Evolutionary conservation across 1,139 yeast genomes (phyloP), one percentile per base, ranked within the genome.

Genomic region (Diutina siamensis): DNA sequence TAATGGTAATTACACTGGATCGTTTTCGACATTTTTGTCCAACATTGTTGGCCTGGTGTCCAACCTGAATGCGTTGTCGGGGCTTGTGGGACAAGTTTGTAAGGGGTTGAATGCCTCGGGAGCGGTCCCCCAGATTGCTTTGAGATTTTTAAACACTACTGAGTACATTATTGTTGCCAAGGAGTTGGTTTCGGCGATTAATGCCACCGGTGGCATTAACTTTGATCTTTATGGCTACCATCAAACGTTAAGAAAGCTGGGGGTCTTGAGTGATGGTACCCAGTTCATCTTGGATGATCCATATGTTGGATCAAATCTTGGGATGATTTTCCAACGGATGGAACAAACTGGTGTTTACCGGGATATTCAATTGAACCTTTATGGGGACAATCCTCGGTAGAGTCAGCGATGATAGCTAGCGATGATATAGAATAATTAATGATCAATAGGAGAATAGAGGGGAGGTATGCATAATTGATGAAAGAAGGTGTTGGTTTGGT

Each of bases 61-160:
- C 13, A 52, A 53, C 21, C 63, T 69, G 3, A 50, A 57, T 7
- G 46, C 65, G 4, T 57, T 64, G 25, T 48, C 56, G 15, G 51
- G 55, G 4, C 56, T 67, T 17, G 38, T 65, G 18, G 52, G 51
- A 13, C 57, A 61, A 17, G 50, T 68, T 2, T 50, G 68, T 25
- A 48, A 44, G 9, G 72, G 69, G 0, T 54, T 71, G 38, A 64
- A 64, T 48, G 52, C 60, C 44, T 60, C 72, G 10, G 63, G 61
- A 3, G 57, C 68, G 19, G 52, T 60, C 2, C 58, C 57, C 0
- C 67, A 70, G 2, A 50, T 64, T 13, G 55, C 60, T 3, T 52
- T 67, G 50, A 56, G 62, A 36, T 44, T 62, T 3, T 31, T 64
- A 15, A 38, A 38, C 17, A 38, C 42, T 3, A 22, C 42, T 15